Conservation (phyloP, 2,329 filamentous ascomycete genomes). For the Fusarium musae region DNA sequence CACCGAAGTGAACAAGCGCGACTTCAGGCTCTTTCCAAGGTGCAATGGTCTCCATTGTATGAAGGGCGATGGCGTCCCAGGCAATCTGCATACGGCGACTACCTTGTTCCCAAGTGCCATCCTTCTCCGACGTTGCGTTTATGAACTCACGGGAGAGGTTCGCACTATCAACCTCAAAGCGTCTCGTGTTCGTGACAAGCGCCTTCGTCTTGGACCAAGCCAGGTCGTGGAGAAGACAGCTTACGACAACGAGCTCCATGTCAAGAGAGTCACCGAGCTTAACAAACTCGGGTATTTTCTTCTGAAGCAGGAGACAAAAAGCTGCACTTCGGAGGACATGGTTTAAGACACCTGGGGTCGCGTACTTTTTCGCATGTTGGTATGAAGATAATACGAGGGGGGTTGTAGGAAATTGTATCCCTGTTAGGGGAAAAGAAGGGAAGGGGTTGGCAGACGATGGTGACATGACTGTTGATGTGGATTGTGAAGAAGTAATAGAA, state of each 20-base stretch:
- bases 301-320: background rate
- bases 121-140: rapidly evolving
- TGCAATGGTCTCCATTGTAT: background rate
- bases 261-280: background rate
- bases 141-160: background rate
- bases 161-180: background rate
- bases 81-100: background rate
- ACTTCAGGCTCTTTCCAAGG: background rate
- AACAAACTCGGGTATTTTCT: background rate
- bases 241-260: background rate
- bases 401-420: background rate
- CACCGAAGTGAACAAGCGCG: background rate
- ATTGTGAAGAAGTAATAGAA: rapidly evolving
- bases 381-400: background rate
- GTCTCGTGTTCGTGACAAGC: background rate
- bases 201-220: background rate
- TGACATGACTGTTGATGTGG: rapidly evolving
- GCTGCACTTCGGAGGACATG: background rate
- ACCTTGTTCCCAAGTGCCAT: rapidly evolving
- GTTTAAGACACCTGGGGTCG: background rate
- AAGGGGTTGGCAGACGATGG: background rate
- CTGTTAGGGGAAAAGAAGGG: background rate
- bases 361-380: no score
- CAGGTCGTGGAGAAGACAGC: background rate
- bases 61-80: background rate